Conservation (phyloP, 352 stramenopile species). For the Globisporangium middletonii region DNA sequence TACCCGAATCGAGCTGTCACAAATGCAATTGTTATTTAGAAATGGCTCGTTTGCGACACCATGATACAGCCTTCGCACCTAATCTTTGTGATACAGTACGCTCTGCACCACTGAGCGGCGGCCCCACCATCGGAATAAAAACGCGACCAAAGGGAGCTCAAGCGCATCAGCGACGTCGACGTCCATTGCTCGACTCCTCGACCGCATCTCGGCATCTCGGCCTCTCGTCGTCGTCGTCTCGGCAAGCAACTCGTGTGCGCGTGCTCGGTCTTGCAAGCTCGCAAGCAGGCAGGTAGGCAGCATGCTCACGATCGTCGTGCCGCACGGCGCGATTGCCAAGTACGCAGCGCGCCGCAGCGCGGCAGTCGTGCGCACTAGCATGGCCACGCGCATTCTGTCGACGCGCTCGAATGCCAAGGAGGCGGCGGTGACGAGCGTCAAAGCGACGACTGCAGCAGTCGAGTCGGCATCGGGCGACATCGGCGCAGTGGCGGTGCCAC, state of each 20-base stretch:
- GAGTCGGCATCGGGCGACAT: slow-evolving; percentile 14
- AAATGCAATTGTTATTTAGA: too few relatives aligned
- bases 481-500: neutral
- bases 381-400: slow-evolving; percentile 45
- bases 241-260: neutral
- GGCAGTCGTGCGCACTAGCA: slow-evolving; percentile 1
- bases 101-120: too few relatives aligned
- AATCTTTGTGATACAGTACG: too few relatives aligned
- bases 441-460: slow-evolving; percentile 22
- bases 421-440: slow-evolving; percentile 22
- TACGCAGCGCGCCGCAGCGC: slow-evolving; percentile 6
- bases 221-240: neutral
- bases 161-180: neutral
- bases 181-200: too few relatives aligned
- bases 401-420: slow-evolving; percentile 48
- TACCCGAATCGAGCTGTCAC: too few relatives aligned
- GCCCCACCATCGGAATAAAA: slow-evolving; percentile 14
- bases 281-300: neutral
- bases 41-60: too few relatives aligned
- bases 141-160: slow-evolving; percentile 1
- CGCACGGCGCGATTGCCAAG: slow-evolving; percentile 8
- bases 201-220: neutral
- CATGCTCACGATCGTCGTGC: slow-evolving; percentile 16
- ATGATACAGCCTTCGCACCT: too few relatives aligned
- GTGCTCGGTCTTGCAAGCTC: neutral